These are phyloP conservation scores for Gloeostereum incarnatum DNA, from an alignment of 768 basidiomycete species.

Conservation along the genomic window DNA sequence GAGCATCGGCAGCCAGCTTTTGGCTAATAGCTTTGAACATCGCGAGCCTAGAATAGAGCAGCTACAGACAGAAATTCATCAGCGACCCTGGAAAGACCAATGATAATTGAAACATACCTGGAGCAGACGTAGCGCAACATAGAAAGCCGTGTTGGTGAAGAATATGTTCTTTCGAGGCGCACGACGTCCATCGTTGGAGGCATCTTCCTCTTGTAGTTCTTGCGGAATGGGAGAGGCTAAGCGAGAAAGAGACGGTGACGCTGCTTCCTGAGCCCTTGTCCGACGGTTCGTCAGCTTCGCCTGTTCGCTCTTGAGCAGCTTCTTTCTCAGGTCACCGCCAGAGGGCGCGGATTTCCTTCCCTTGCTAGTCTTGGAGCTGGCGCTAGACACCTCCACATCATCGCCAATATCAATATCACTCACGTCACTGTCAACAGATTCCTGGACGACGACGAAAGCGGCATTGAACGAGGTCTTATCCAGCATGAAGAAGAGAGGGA, in stretches of 20 bases:
- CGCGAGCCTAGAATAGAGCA: conserved; percentile 74
- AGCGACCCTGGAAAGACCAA: too few species aligned
- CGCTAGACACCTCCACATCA: conserved; percentile 15
- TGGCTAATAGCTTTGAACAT: conserved; percentile 54
- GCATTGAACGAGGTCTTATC: conserved; percentile 64
- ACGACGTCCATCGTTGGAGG: conserved; percentile 20
- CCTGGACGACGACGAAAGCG: conserved; percentile 52
- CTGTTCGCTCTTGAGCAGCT: conserved; percentile 73
- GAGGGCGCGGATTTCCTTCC: conserved; percentile 14
- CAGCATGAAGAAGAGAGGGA: conserved; percentile 71
- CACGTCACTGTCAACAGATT: conserved; percentile 44
- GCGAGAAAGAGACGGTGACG: conserved; percentile 47
- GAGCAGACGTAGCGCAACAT: conserved; percentile 73
- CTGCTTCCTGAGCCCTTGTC: conserved; percentile 43
- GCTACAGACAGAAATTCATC: conserved; percentile 35
- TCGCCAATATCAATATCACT: conserved; percentile 34
- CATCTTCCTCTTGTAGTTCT: conserved; percentile 36
- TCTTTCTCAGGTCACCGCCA: conserved; percentile 65
- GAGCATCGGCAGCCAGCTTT: conserved; percentile 6
- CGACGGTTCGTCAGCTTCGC: conserved; percentile 60
- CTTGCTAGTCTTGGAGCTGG: conserved; percentile 25
- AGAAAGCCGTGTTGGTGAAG: conserved; percentile 87
- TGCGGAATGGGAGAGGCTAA: conserved; percentile 50
- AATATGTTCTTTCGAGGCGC: conserved; percentile 48
- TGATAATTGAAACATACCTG: conserved; percentile 47